These are phyloP conservation scores for Phytophthora palmivora DNA, from an alignment of 352 stramenopile genomes.

Conservation along the genomic window DNA sequence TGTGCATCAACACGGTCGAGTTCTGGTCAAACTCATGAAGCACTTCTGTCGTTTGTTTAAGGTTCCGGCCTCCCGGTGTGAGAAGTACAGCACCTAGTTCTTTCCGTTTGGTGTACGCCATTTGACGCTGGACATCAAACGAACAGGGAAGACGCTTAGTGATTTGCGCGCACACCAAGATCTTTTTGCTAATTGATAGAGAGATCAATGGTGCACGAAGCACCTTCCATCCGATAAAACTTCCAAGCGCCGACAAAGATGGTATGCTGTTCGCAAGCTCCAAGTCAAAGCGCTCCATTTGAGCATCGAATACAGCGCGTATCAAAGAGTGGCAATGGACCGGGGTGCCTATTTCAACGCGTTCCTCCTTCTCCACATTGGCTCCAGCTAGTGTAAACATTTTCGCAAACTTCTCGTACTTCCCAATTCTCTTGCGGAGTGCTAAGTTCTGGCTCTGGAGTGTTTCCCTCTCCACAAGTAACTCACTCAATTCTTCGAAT, in stretches of 20 bases:
- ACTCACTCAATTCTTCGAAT: constrained; percentile 7
- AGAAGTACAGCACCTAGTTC: neutral
- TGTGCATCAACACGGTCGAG: constrained; percentile 8
- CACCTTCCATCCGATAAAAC: neutral
- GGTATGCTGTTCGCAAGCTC: neutral
- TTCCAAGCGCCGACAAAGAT: neutral
- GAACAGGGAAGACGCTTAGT: neutral
- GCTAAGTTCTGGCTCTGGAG: constrained; percentile 7
- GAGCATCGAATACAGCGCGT: constrained; percentile 10
- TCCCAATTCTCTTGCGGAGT: constrained; percentile 22
- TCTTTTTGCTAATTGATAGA: neutral
- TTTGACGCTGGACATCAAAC: neutral
- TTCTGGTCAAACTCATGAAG: neutral
- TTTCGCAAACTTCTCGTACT: constrained; percentile 17
- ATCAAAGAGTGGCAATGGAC: constrained; percentile 17
- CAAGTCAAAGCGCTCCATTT: neutral
- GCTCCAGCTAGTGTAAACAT: constrained; percentile 7
- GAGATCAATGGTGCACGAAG: neutral
- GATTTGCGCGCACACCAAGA: neutral
- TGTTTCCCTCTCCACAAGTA: constrained; percentile 30
- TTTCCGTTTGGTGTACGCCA: neutral
- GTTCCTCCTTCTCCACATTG: constrained; percentile 14
- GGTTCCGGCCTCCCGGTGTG: neutral
- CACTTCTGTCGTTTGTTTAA: neutral
- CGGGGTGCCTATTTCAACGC: constrained; percentile 6